A percentile compares a stretch with the other conserved stretches of the same genome.
These are phyloP conservation scores for Tylopilus subfusipes DNA, from an alignment of 768 basidiomycete species.

Conservation along the genomic window DNA sequence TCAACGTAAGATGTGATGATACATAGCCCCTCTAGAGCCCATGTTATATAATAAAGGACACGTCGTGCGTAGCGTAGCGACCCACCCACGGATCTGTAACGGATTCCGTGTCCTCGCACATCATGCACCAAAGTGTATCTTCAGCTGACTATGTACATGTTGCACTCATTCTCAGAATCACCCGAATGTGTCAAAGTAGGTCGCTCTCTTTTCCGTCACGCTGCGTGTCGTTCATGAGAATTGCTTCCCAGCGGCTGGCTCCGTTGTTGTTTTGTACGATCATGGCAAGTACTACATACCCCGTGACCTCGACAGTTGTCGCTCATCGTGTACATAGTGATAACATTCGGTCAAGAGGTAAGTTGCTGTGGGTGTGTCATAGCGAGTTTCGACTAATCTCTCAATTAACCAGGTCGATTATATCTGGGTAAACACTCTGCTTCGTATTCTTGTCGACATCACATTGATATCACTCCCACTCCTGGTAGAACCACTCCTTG, in stretches of 20 bases:
- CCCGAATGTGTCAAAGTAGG: conserved; percentile 13
- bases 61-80: neutral
- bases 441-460: neutral
- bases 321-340: conserved; percentile 1
- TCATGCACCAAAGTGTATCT: neutral
- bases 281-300: conserved; percentile 8
- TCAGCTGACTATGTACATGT: neutral
- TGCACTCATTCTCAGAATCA: conserved; percentile 2
- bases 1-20: neutral
- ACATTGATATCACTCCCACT: neutral
- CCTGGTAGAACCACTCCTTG: conserved; percentile 1
- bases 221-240: neutral
- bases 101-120: neutral
- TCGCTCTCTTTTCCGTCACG: neutral
- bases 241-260: conserved; percentile 4
- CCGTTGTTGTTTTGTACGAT: conserved; percentile 17
- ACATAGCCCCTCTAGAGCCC: neutral
- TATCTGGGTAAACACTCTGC: conserved; percentile 14
- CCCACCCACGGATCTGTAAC: neutral
- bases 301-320: neutral
- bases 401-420: conserved; percentile 10
- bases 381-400: neutral
- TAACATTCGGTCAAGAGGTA: conserved; percentile 19
- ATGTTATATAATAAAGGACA: neutral
- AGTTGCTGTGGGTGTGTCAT: neutral